Conservation (phyloP, 208 protist species). For the Leishmania guyanensis region DNA sequence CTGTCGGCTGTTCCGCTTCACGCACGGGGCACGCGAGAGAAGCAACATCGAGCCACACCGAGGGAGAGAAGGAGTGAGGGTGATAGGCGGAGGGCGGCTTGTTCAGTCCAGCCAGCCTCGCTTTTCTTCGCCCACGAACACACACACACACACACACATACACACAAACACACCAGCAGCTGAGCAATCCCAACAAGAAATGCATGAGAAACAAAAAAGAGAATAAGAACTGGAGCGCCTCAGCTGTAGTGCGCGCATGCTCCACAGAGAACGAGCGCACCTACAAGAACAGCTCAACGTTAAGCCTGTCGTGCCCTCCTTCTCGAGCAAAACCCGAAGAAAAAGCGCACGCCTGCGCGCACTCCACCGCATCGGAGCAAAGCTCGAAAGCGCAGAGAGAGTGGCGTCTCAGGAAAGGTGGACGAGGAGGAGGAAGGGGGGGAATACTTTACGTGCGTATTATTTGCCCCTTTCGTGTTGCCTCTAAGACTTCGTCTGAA, state of each 20-base stretch:
- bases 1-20: not conserved
- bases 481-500: not conserved
- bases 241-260: not conserved
- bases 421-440: not conserved
- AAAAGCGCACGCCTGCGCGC: not conserved
- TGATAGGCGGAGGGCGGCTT: not conserved
- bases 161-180: not conserved
- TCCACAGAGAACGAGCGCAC: not conserved
- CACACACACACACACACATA: slow-evolving; percentile 8
- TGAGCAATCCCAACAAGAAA: not conserved
- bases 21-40: not conserved
- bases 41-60: not conserved
- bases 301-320: no score
- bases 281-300: not conserved
- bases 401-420: not conserved
- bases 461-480: not conserved
- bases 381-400: not conserved
- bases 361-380: not conserved
- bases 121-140: not conserved
- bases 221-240: not conserved
- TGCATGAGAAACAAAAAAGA: not conserved
- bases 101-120: not conserved
- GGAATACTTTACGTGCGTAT: not conserved
- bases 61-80: not conserved
- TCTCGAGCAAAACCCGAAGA: not conserved